Percentiles rank a stretch among this genome's conserved stretches.
Conservation (phyloP, 129 eudicot genomes). For the Flaveria brownii region DNA sequence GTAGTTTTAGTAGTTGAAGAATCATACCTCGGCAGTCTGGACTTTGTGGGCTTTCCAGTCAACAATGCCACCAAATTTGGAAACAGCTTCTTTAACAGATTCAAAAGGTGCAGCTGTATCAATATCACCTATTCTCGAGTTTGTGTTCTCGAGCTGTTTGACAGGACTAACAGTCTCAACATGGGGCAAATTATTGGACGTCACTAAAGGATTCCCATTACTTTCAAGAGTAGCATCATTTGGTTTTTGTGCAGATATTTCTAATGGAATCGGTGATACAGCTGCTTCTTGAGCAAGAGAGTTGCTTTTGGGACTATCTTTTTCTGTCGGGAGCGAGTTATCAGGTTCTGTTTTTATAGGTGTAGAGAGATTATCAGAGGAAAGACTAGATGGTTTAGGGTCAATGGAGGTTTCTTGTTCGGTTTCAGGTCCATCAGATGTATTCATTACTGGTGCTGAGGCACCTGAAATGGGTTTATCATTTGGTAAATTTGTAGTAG, state of each 20-base stretch:
- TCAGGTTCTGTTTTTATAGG: constrained; percentile 32
- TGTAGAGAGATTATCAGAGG: constrained; percentile 29
- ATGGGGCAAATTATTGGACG: constrained; percentile 17
- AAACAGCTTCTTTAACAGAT: constrained; percentile 88
- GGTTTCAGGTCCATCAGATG: constrained; percentile 40
- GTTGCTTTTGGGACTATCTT: constrained; percentile 25
- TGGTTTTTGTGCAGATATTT: constrained; percentile 36
- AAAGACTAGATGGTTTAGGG: constrained; percentile 27
- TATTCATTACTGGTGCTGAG: constrained; percentile 26
- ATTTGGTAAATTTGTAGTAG: constrained; percentile 28
- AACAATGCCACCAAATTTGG: constrained; percentile 91
- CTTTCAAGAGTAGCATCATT: constrained; percentile 27
- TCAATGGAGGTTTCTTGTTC: constrained; percentile 35
- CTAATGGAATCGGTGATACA: constrained; percentile 24
- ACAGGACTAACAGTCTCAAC: constrained; percentile 18
- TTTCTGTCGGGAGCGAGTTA: constrained; percentile 2
- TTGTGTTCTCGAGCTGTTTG: constrained; percentile 33
- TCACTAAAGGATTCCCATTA: constrained; percentile 24
- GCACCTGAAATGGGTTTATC: constrained; percentile 30
- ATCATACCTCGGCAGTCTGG: constrained; percentile 73
- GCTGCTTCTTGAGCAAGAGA: constrained; percentile 26
- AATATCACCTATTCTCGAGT: constrained; percentile 44
- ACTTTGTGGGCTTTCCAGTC: constrained; percentile 93
- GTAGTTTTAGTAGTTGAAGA: constrained; percentile 16
- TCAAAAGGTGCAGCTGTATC: constrained; percentile 85